phyloP scores from a whole-genome alignment of 2,329 filamentous ascomycete species.

The Arachnopeziza araneosa region DNA sequence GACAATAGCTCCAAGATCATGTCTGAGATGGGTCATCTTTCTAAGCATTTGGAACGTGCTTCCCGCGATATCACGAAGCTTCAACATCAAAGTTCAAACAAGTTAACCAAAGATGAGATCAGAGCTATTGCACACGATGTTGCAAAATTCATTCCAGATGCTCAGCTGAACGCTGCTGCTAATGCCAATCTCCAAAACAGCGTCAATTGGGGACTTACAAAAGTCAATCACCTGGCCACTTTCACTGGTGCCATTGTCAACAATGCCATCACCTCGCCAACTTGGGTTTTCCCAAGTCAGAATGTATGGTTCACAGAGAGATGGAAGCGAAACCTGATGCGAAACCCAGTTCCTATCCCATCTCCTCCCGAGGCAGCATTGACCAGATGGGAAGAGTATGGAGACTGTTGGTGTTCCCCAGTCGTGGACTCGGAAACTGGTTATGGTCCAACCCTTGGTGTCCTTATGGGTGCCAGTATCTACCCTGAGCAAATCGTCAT shows the following conservation, averaged over 20 bases:
- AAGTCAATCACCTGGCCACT: conserved; percentile 68
- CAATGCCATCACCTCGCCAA: conserved; percentile 52
- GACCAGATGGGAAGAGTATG: conserved; percentile 66
- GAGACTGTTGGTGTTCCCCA: conserved; percentile 82
- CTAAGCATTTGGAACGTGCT: conserved; percentile 13
- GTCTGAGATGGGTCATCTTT: conserved; percentile 14
- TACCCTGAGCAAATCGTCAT: conserved; percentile 65
- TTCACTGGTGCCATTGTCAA: conserved; percentile 64
- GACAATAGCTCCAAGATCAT: conserved; percentile 14
- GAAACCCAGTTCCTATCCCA: conserved; percentile 19
- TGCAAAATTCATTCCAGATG: conserved; percentile 15
- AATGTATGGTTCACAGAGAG: conserved; percentile 23
- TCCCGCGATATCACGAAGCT: conserved; percentile 11
- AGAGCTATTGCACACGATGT: conserved; percentile 14
- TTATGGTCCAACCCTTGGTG: conserved; percentile 58
- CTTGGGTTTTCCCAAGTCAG: conserved; percentile 36
- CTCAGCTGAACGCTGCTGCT: conserved; percentile 25
- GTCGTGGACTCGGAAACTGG: conserved; percentile 33
- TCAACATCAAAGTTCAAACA: conserved; percentile 6
- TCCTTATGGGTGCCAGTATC: conserved; percentile 53
- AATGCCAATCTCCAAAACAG: conserved; percentile 20
- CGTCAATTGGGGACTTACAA: conserved; percentile 21
- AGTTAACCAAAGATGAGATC: conserved; percentile 13
- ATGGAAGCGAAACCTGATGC: conserved; percentile 20
- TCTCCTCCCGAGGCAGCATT: conserved; percentile 53